Percentiles rank a stretch among this genome's conserved stretches.
Evolutionary conservation across 495 filamentous ascomycete genomes (phyloP).

Genomic region (Lepraria neglecta): DNA sequence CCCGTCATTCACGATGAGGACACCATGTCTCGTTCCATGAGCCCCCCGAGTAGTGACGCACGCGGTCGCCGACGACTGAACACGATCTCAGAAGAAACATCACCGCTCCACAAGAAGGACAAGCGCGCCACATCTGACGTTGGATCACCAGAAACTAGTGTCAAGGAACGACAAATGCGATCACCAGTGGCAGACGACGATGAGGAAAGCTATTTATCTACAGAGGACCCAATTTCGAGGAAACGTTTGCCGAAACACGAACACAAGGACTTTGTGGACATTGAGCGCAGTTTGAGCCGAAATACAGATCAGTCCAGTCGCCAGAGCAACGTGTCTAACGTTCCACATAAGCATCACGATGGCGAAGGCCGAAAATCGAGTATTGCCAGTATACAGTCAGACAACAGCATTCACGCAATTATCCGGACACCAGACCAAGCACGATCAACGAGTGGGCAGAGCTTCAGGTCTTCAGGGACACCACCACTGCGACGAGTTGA

Average conservation of each 20-base stretch:
- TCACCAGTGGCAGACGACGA: conserved; percentile 13
- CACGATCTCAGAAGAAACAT: conserved; percentile 38
- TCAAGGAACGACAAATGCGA: conserved; percentile 28
- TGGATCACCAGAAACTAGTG: conserved; percentile 31
- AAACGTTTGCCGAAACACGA: conserved; percentile 47
- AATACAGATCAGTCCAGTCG: conserved; percentile 27
- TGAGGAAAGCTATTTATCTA: conserved; percentile 35
- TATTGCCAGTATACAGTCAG: conserved; percentile 45
- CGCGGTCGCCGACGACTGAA: conserved; percentile 30
- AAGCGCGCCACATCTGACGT: conserved; percentile 29
- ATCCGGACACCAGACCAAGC: conserved; percentile 51
- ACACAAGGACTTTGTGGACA: conserved; percentile 36
- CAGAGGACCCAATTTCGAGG: conserved; percentile 47
- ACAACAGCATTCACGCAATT: conserved; percentile 37
- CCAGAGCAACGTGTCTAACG: conserved; percentile 36
- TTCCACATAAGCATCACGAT: conserved; percentile 25
- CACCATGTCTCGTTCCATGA: conserved; percentile 10
- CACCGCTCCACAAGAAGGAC: conserved; percentile 35
- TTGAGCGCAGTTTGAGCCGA: conserved; percentile 31
- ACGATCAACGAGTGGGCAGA: conserved; percentile 55
- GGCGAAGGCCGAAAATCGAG: conserved; percentile 33
- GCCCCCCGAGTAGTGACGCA: conserved; percentile 19
- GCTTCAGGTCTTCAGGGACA: conserved; percentile 45
- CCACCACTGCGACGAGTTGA: conserved; percentile 66
- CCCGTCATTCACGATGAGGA: conserved; percentile 25